Percentiles rank a stretch among this genome's conserved stretches.
Evolutionary conservation across 371 early-diverging fungal genomes (phyloP).

Genomic region (Mortierella sp.): DNA sequence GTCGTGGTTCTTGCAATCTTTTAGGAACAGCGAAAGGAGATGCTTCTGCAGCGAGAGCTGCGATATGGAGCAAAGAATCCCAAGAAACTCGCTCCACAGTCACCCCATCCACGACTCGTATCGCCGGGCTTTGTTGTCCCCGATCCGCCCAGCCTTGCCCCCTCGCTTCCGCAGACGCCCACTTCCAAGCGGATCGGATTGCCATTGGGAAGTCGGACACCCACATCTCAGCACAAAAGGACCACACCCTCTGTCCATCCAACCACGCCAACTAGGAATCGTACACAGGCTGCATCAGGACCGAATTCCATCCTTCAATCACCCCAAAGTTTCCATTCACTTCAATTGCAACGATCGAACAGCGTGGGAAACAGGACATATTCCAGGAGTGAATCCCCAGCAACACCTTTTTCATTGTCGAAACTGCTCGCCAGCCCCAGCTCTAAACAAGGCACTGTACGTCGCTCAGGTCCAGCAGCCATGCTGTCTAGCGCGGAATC

Average conservation of each 20-base stretch:
- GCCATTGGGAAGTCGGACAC: constrained; percentile 22
- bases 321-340: constrained; percentile 15
- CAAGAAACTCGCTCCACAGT: constrained; percentile 25
- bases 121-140: constrained; percentile 12
- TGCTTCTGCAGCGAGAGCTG: constrained; percentile 20
- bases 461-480: constrained; percentile 12
- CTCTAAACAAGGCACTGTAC: constrained; percentile 9
- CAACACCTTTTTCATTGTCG: constrained; percentile 17
- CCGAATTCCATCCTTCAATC: constrained; percentile 22
- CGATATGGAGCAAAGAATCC: constrained; percentile 46
- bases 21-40: constrained; percentile 28
- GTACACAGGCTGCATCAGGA: constrained; percentile 11
- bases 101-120: constrained; percentile 44
- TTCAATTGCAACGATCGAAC: constrained; percentile 15
- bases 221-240: constrained; percentile 28
- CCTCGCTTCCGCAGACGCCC: constrained; percentile 34
- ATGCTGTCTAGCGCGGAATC: constrained; percentile 1
- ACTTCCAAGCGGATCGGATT: constrained; percentile 34
- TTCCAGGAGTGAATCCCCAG: constrained; percentile 44
- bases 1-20: neutral
- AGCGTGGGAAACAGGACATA: constrained; percentile 14
- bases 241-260: constrained; percentile 25
- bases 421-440: constrained; percentile 15
- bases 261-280: constrained; percentile 36
- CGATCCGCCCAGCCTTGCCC: neutral